phyloP scores from a whole-genome alignment of 768 basidiomycete genomes.

The Auriculariales sp. region DNA sequence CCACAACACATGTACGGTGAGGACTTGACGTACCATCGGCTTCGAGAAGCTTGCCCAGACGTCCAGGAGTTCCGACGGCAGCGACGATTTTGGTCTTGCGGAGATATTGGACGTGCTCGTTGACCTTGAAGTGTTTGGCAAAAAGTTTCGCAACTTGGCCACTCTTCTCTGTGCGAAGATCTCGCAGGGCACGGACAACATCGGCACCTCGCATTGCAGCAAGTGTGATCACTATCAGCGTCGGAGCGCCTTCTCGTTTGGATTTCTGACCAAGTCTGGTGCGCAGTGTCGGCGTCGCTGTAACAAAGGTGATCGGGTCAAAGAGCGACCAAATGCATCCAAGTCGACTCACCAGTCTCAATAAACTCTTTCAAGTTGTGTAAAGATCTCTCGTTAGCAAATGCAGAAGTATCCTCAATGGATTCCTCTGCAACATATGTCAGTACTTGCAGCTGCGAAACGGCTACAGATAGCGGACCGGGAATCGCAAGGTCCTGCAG shows the following conservation, averaged over 20 bases:
- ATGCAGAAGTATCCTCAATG: slow-evolving; percentile 62
- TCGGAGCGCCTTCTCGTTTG: slow-evolving; percentile 71
- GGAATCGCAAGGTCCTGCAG: slow-evolving; percentile 66
- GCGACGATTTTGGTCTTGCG: slow-evolving; percentile 72
- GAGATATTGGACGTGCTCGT: slow-evolving; percentile 76
- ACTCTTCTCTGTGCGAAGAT: slow-evolving; percentile 63
- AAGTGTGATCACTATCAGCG: slow-evolving; percentile 67
- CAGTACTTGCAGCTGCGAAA: slow-evolving; percentile 25
- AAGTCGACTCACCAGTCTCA: slow-evolving; percentile 39
- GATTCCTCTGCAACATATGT: slow-evolving; percentile 43
- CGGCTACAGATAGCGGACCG: slow-evolving; percentile 31
- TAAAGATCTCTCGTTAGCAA: slow-evolving; percentile 57
- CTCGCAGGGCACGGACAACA: slow-evolving; percentile 58
- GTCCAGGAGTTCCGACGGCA: slow-evolving; percentile 84
- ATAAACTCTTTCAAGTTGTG: slow-evolving; percentile 67
- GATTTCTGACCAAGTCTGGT: slow-evolving; percentile 61
- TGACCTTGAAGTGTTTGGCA: slow-evolving; percentile 84
- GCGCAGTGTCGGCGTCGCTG: slow-evolving; percentile 54
- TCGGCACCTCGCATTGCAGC: slow-evolving; percentile 92
- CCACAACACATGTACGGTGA: too few species aligned
- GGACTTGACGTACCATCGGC: slow-evolving; percentile 3
- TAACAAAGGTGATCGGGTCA: not conserved
- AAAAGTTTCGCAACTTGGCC: slow-evolving; percentile 93
- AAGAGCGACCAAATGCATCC: slow-evolving; percentile 1
- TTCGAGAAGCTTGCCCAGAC: slow-evolving; percentile 65